These are phyloP conservation scores for Teratosphaeria destructans DNA, from an alignment of 2,329 filamentous ascomycete genomes.

Conservation along the genomic window DNA sequence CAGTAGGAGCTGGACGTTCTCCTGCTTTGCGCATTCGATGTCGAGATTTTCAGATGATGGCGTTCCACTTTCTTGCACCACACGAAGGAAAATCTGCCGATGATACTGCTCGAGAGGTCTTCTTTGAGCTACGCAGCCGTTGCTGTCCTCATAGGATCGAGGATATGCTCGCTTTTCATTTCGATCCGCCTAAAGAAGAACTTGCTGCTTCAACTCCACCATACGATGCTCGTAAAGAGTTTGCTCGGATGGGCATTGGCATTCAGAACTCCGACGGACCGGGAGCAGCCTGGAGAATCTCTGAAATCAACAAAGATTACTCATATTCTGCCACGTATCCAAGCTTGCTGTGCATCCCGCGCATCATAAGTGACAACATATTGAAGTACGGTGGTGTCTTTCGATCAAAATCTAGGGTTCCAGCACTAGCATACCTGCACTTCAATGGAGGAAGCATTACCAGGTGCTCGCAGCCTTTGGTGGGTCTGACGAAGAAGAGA, in stretches of 20 bases:
- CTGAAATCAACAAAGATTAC: constrained; percentile 82
- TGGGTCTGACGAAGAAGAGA: constrained; percentile 69
- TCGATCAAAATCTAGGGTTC: constrained; percentile 79
- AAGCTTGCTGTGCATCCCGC: constrained; percentile 70
- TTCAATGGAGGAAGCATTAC: constrained; percentile 97
- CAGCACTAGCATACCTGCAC: constrained; percentile 86
- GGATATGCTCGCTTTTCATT: constrained; percentile 83
- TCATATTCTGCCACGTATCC: constrained; percentile 90
- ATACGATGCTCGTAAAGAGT: constrained; percentile 80
- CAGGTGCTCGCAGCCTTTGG: constrained; percentile 81
- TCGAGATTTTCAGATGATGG: constrained; percentile 88
- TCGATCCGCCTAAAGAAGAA: constrained; percentile 57
- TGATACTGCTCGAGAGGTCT: constrained; percentile 61
- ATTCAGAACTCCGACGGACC: constrained; percentile 56
- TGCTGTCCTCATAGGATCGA: constrained; percentile 76
- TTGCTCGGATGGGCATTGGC: constrained; percentile 75
- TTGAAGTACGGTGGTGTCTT: constrained; percentile 87
- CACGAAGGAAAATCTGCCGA: constrained; percentile 26
- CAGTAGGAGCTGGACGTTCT: constrained; percentile 38
- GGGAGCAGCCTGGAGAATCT: constrained; percentile 72
- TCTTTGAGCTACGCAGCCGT: constrained; percentile 70
- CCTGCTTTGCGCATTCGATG: constrained; percentile 81
- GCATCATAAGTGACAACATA: constrained; percentile 89
- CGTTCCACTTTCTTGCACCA: constrained; percentile 74
- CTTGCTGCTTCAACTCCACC: constrained; percentile 65